Conservation (phyloP, 192 early-diverging fungal genomes). For the Phlyctochytrium planicorne region DNA sequence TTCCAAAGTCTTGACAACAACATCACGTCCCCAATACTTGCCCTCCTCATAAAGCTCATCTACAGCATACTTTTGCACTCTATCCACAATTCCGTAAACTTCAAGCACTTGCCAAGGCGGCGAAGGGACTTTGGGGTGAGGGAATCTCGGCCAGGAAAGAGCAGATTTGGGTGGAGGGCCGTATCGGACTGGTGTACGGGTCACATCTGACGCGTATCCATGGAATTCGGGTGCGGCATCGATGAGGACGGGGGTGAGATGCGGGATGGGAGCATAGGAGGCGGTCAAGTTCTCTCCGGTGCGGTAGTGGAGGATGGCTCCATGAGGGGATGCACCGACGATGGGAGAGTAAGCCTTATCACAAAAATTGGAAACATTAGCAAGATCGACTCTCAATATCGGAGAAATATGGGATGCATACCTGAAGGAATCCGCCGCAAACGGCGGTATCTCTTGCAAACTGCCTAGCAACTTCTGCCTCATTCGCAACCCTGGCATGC, state of each 20-base stretch:
- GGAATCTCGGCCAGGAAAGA: background rate
- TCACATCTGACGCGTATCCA: constrained; percentile 87
- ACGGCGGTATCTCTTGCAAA: constrained; percentile 65
- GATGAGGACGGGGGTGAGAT: constrained; percentile 65
- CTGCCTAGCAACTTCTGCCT: constrained; percentile 70
- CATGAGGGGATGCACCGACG: constrained; percentile 76
- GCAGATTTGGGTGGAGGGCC: background rate
- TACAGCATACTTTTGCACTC: constrained; percentile 20
- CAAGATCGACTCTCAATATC: no score
- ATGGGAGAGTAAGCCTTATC: constrained; percentile 84
- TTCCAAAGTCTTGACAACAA: constrained; percentile 5
- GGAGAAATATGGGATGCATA: background rate
- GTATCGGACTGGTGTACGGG: constrained; percentile 54
- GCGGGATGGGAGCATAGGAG: constrained; percentile 23
- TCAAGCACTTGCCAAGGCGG: constrained; percentile 21
- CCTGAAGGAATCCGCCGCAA: constrained; percentile 54
- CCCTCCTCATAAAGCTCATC: constrained; percentile 7
- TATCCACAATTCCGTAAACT: constrained; percentile 29
- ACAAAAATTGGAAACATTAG: constrained; percentile 24
- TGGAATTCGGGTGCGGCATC: constrained; percentile 81
- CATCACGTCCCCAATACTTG: constrained; percentile 47
- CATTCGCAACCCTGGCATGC: constrained; percentile 44
- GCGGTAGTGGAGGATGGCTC: constrained; percentile 83
- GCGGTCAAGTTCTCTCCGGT: constrained; percentile 59
- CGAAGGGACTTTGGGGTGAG: constrained; percentile 2